Evolutionary conservation across 345 rosid genomes (phyloP).

Genomic region (Cardamine chenopodiifolia): DNA sequence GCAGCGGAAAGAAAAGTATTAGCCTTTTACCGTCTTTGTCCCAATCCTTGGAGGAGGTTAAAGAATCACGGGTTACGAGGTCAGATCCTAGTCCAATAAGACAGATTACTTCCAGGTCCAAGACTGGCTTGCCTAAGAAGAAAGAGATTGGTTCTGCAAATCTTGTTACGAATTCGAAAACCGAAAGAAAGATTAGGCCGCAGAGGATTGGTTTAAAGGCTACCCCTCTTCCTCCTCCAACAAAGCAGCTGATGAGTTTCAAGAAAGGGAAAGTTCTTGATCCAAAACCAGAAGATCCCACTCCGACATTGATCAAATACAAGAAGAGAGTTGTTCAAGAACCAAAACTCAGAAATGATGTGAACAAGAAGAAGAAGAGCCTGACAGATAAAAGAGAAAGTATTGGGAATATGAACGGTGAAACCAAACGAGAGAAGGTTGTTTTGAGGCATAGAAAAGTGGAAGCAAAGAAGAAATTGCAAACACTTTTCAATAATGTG

Average conservation of each 20-base stretch:
- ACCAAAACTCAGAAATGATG: slow-evolving; percentile 37
- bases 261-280: slow-evolving; percentile 74
- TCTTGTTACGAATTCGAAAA: slow-evolving; percentile 44
- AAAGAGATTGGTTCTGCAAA: slow-evolving; percentile 29
- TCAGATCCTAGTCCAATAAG: slow-evolving; percentile 38
- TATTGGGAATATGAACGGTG: slow-evolving; percentile 40
- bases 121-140: slow-evolving; percentile 30
- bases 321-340: slow-evolving; percentile 47
- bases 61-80: background rate
- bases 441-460: slow-evolving; percentile 78
- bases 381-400: slow-evolving; percentile 64
- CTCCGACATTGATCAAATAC: slow-evolving; percentile 56
- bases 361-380: slow-evolving; percentile 57
- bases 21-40: slow-evolving; percentile 28
- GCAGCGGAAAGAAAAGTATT: background rate
- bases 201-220: slow-evolving; percentile 49
- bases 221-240: slow-evolving; percentile 41
- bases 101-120: slow-evolving; percentile 28
- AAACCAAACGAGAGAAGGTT: slow-evolving; percentile 48
- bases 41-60: slow-evolving; percentile 16
- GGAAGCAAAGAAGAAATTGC: slow-evolving; percentile 64
- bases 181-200: slow-evolving; percentile 51
- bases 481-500: slow-evolving; percentile 76
- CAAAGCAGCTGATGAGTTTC: slow-evolving; percentile 56
- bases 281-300: slow-evolving; percentile 48